These are phyloP conservation scores for Rubroboletus pulcherrimus DNA, from an alignment of 768 basidiomycete species.

Conservation along the genomic window DNA sequence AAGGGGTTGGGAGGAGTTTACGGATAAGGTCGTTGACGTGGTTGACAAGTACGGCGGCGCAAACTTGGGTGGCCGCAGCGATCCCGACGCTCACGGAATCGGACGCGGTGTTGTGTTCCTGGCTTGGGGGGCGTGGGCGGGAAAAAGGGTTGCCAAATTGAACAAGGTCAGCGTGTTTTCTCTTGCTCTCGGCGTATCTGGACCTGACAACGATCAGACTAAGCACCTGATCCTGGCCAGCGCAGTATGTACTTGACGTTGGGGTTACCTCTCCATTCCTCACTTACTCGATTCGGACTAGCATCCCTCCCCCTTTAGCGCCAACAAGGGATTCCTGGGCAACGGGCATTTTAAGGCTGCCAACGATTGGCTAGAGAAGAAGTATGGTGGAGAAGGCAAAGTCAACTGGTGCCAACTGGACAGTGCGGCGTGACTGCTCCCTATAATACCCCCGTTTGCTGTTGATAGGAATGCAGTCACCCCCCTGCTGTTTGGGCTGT, in stretches of 20 bases:
- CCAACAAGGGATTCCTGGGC: slow-evolving; percentile 76
- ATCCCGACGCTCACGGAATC: slow-evolving; percentile 42
- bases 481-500: slow-evolving; percentile 12
- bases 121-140: slow-evolving; percentile 88
- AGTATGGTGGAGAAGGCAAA: slow-evolving; percentile 66
- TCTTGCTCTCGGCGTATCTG: slow-evolving; percentile 10
- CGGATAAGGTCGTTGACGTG: slow-evolving; percentile 73
- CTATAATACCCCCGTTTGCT: slow-evolving; percentile 23
- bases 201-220: slow-evolving; percentile 40
- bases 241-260: slow-evolving; percentile 48
- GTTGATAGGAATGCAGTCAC: slow-evolving; percentile 23
- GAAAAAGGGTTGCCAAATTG: slow-evolving; percentile 74
- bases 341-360: slow-evolving; percentile 86
- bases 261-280: slow-evolving; percentile 17
- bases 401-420: slow-evolving; percentile 71
- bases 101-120: slow-evolving; percentile 82
- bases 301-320: slow-evolving; percentile 86
- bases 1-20: slow-evolving; percentile 91
- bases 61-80: slow-evolving; percentile 44
- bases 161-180: slow-evolving; percentile 50
- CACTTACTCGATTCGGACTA: slow-evolving; percentile 35
- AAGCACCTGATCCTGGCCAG: slow-evolving; percentile 80
- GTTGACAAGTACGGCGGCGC: slow-evolving; percentile 76
- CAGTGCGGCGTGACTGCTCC: slow-evolving; percentile 12
- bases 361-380: slow-evolving; percentile 80